phyloP scores from a whole-genome alignment of 495 filamentous ascomycete species.

The Neurospora pannonica region DNA sequence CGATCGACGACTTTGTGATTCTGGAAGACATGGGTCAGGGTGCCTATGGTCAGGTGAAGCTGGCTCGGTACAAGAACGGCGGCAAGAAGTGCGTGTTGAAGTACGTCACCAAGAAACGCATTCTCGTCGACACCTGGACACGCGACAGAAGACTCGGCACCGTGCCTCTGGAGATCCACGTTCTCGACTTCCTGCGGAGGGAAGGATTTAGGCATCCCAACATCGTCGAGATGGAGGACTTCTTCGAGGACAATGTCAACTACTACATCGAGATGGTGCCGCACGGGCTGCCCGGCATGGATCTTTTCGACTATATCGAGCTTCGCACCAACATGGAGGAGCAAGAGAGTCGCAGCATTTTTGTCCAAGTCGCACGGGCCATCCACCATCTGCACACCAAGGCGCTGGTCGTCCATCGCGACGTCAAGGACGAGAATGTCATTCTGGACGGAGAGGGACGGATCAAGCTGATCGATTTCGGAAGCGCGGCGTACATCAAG shows the following conservation, averaged over 20 bases:
- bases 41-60: constrained; percentile 94
- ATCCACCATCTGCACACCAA: constrained; percentile 87
- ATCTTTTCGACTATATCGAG: constrained; percentile 98
- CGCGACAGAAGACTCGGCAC: constrained; percentile 91
- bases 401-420: constrained; percentile 86
- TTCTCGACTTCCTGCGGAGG: constrained; percentile 83
- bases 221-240: constrained; percentile 97
- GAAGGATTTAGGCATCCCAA: constrained; percentile 87
- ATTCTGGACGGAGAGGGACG: constrained; percentile 90
- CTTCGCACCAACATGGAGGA: constrained; percentile 95
- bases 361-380: constrained; percentile 81
- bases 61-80: constrained; percentile 77
- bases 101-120: constrained; percentile 93
- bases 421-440: constrained; percentile 99
- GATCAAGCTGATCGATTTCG: constrained; percentile 97
- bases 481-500: constrained; percentile 95
- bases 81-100: constrained; percentile 88
- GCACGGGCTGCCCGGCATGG: constrained; percentile 95
- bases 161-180: constrained; percentile 94
- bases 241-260: constrained; percentile 96
- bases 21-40: constrained; percentile 98
- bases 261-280: constrained; percentile 99
- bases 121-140: constrained; percentile 98
- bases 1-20: constrained; percentile 82
- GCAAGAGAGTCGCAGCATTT: constrained; percentile 85